Evolutionary conservation across 2,329 filamentous ascomycete species (phyloP), one percentile per base, ranked within the genome.

Genomic region (Diaporthe nobilis): DNA sequence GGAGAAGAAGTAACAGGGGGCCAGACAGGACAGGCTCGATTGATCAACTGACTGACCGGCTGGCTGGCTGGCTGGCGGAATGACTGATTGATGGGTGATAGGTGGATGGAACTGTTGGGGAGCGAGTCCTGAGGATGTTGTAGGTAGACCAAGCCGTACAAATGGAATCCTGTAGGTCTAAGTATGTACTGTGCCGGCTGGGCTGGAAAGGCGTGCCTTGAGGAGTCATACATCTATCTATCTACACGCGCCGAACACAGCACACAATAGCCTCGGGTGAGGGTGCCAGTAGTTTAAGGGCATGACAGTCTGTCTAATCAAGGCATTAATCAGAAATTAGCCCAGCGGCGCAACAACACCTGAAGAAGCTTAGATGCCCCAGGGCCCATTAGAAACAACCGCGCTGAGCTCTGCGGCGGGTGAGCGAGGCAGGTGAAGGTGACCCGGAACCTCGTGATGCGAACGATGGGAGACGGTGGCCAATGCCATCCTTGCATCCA

Each of bases 401-500:
- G 65, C n/a, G 22, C 49, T 70, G 65, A n/a, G 49, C 49, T 22
- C n/a, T 42, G 65, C 42, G 49, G 65, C 65, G 47, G 65, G 65
- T 53, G 63, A 68, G 47, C 65, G 31, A 53, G 10, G 65, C 49
- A 55, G 47, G 65, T 55, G 34, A 70, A 55, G 47, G 49, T 55
- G 65, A 55, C 49, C 65, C 37, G 49, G 47, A 70, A 42, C 65
- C 65, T 55, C 49, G 65, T 70, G 65, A 70, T 55, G 49, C 34
- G 34, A 55, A 42, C 13, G 49, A 42, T 70, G 65, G 17, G 65
- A 42, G 39, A 70, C 49, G n/a, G 47, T 53, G 65, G 65, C 47
- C 65, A 68, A 68, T 68, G 65, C 65, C 47, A 68, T 68, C 65
- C 65, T 39, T 68, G 65, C 65, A 53, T 37, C 65, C 65, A 68